Evolutionary conservation across 2,329 filamentous ascomycete genomes (phyloP), one percentile per base, ranked within the genome.

Genomic region (Penicillium sp.): DNA sequence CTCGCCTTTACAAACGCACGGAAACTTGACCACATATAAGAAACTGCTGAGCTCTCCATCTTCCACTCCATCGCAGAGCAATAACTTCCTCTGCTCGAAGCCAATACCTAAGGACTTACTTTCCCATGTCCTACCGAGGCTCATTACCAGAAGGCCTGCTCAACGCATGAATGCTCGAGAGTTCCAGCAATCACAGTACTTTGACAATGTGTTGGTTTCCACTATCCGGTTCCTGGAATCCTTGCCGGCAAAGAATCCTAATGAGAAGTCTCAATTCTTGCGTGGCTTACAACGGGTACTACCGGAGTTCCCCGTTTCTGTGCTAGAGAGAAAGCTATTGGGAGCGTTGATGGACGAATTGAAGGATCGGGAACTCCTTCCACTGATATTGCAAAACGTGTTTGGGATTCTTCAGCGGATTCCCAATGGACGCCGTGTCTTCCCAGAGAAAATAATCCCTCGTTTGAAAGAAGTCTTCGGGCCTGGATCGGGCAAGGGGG

Each of bases 161-260:
- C 90, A 96, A 70, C 85, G 94, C 42, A 84, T 97, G 78, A 91
- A 87, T 26, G 91, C 93, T 5, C 86, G 84, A 51, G 93, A 96
- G 66, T 97, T 99, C 64, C 94, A 99, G 69, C 86, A 97, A 72
- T 95, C 91, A 67, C 87, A 90, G 62, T 99, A 95, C 71, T 99
- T 99, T 70, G 91, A 99, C 75, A 99, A 97, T 67, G 90, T 97
- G 43, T 80, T 99, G 5, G 91, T 99, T 22, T 96, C 92, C 0
- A 97, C 94, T 0, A 96, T 99, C 59, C 89, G 94, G 12, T 99
- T 99, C 69, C 79, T 99, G 26, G 94, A 99, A 66, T 84, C 87
- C 0, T 85, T 99, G 56, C 93, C 94, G 0, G 90, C 90, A 33
- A 99, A 99, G 77, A 96, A 91, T 1, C 83, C 90, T 0, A 89